Percentiles rank a stretch among this genome's conserved stretches.
These are phyloP conservation scores for Hyphodiscus hymeniophilus DNA, from an alignment of 495 filamentous ascomycete genomes.

Conservation along the genomic window DNA sequence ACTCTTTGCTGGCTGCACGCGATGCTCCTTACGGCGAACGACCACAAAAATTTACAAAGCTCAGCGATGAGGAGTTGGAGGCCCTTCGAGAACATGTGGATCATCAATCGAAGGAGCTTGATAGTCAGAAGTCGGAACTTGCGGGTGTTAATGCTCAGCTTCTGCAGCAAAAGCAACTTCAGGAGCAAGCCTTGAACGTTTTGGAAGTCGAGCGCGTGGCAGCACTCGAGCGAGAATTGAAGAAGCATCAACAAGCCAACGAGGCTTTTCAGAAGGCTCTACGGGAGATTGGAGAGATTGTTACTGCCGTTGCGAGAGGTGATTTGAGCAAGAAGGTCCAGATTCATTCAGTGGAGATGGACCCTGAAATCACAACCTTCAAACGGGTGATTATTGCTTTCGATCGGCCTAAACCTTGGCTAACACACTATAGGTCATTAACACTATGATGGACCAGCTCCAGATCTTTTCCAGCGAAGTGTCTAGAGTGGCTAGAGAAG, in stretches of 20 bases:
- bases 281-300: slow-evolving; percentile 93
- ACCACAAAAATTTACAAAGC: slow-evolving; percentile 27
- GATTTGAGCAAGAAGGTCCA: slow-evolving; percentile 97
- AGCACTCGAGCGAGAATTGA: slow-evolving; percentile 77
- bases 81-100: slow-evolving; percentile 67
- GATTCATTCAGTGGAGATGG: slow-evolving; percentile 94
- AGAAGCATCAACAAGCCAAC: slow-evolving; percentile 96
- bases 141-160: slow-evolving; percentile 60
- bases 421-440: slow-evolving; percentile 42
- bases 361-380: slow-evolving; percentile 98
- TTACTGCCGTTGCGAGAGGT: slow-evolving; percentile 90
- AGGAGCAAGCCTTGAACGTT: slow-evolving; percentile 51
- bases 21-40: slow-evolving; percentile 35
- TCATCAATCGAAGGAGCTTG: slow-evolving; percentile 70
- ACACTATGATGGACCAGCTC: slow-evolving; percentile 98
- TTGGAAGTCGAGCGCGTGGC: slow-evolving; percentile 46
- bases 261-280: slow-evolving; percentile 97
- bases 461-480: slow-evolving; percentile 97
- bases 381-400: slow-evolving; percentile 58
- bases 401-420: background rate
- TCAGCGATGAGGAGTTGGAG: slow-evolving; percentile 63
- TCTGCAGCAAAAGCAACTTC: slow-evolving; percentile 51
- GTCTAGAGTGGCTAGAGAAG: slow-evolving; percentile 90
- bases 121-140: slow-evolving; percentile 63
- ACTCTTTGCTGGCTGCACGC: slow-evolving; percentile 12